Evolutionary conservation across 1,284 basidiomycete genomes (phyloP).

Genomic region (Stereum hirsutum): DNA sequence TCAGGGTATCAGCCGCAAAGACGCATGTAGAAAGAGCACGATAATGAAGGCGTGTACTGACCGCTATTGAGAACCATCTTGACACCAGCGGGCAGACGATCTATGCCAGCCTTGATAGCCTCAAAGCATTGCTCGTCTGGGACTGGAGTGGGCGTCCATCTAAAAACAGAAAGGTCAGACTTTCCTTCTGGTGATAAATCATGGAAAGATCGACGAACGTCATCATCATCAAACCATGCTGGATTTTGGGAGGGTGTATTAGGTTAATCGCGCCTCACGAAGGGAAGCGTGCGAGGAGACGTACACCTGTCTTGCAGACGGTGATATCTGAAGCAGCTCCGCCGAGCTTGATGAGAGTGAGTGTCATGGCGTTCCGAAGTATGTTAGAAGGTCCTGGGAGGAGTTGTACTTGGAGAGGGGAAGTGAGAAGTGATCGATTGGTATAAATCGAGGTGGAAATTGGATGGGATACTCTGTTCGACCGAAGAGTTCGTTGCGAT

Average conservation of each 20-base stretch:
- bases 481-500: no score
- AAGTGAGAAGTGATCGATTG: no score
- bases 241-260: neutral
- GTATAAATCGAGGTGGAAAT: no score
- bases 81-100: constrained; percentile 33
- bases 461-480: no score
- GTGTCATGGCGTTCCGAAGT: constrained; percentile 5
- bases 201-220: constrained; percentile 25
- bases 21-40: no score
- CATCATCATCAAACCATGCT: constrained; percentile 49
- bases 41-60: constrained; percentile 12
- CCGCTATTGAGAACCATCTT: constrained; percentile 43
- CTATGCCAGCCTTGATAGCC: constrained; percentile 54
- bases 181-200: neutral
- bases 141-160: constrained; percentile 25
- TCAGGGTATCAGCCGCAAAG: neutral
- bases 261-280: neutral
- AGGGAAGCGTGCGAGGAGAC: neutral
- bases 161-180: constrained; percentile 10
- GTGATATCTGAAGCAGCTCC: constrained; percentile 7
- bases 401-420: no score
- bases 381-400: no score
- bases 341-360: constrained; percentile 6
- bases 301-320: constrained; percentile 9
- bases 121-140: constrained; percentile 50